These are phyloP conservation scores for Physcomitrellopsis africana DNA, from an alignment of 225 moss, liverwort and hornwort genomes.

Conservation along the genomic window DNA sequence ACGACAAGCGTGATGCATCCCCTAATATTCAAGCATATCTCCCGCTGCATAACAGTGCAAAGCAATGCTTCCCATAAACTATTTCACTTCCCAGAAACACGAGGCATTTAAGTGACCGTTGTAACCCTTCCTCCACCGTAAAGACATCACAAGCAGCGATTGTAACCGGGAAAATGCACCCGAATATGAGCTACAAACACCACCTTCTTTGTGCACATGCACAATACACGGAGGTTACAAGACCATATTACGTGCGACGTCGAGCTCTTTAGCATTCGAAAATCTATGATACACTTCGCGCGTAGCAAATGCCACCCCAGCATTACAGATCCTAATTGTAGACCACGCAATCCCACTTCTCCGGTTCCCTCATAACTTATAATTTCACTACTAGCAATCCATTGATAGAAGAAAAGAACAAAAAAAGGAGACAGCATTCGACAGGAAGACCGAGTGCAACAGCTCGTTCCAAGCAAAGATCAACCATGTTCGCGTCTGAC, in stretches of 20 bases:
- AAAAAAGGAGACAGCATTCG: no score
- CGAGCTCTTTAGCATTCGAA: neutral
- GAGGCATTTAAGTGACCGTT: neutral
- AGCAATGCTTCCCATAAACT: neutral
- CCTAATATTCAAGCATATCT: neutral
- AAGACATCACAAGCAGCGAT: neutral
- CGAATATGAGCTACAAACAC: neutral
- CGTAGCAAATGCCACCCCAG: neutral
- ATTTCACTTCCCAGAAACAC: neutral
- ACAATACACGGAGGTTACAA: neutral
- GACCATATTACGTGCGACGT: neutral
- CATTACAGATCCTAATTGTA: neutral
- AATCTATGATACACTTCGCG: no score
- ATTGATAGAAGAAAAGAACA: no score
- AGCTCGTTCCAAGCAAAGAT: neutral
- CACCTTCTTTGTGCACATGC: neutral
- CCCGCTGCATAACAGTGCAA: neutral
- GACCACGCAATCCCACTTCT: neutral
- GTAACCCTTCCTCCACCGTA: neutral
- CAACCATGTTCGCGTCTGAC: no score
- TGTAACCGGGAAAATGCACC: neutral
- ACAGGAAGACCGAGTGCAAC: no score
- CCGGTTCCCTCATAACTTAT: no score
- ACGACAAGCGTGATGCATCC: neutral
- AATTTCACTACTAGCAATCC: no score